Evolutionary conservation across 148 eudicot genomes (phyloP).

Genomic region (Heliosperma pusillum): DNA sequence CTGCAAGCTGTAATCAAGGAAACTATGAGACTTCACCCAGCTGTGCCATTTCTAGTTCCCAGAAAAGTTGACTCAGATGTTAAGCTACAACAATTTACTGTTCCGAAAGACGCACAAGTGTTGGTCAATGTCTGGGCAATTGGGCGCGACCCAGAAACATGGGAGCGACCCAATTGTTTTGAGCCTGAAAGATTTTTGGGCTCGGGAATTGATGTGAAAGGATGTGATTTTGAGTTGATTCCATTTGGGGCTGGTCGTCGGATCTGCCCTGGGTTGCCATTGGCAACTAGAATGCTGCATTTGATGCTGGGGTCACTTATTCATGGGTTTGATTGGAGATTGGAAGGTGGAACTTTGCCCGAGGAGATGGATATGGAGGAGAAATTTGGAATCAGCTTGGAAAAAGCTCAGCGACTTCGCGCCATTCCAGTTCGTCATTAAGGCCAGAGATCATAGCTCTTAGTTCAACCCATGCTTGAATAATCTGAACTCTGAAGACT

Average conservation of each 20-base stretch:
- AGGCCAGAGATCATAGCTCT: too few species aligned
- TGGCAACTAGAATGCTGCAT: conserved; percentile 19
- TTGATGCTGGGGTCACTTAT: conserved; percentile 17
- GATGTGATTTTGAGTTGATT: conserved; percentile 17
- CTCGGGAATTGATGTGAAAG: conserved; percentile 14
- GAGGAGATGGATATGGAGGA: conserved; percentile 22
- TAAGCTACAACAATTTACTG: background rate
- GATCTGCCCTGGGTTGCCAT: conserved; percentile 24
- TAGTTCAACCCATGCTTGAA: too few species aligned
- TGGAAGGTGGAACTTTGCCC: conserved; percentile 15
- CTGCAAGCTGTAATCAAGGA: conserved; percentile 29
- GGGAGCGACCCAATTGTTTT: conserved; percentile 11
- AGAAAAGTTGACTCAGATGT: conserved; percentile 19
- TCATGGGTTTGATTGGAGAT: conserved; percentile 18
- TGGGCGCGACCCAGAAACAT: background rate
- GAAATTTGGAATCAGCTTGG: conserved; percentile 14
- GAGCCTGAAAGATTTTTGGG: conserved; percentile 23
- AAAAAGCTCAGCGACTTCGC: conserved; percentile 14
- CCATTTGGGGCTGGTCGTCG: conserved; percentile 22
- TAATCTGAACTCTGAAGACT: too few species aligned
- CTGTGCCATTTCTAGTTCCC: conserved; percentile 24
- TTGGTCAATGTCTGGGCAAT: conserved; percentile 26
- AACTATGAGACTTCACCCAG: conserved; percentile 28
- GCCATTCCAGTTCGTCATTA: conserved; percentile 15
- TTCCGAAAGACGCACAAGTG: conserved; percentile 24